Percentiles rank a stretch among this genome's conserved stretches.
These are phyloP conservation scores for Colletotrichum liaoningense DNA, from an alignment of 2,329 filamentous ascomycete genomes.

Conservation along the genomic window DNA sequence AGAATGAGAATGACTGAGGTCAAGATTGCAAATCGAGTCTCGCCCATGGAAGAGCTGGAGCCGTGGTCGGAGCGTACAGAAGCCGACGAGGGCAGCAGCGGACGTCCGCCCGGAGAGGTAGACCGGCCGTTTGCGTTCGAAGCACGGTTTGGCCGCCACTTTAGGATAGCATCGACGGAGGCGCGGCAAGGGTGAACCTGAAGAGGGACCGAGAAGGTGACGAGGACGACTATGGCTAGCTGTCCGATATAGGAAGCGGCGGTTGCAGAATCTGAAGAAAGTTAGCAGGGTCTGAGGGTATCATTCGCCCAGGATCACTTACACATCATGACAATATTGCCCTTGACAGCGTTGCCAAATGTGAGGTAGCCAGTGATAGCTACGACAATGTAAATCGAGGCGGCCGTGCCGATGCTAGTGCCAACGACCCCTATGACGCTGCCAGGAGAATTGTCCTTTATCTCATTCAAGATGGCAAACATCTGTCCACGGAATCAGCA, in stretches of 20 bases:
- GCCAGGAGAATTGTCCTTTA: slow-evolving; percentile 82
- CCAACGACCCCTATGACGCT: slow-evolving; percentile 83
- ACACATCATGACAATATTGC: slow-evolving; percentile 96
- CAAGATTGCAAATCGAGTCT: slow-evolving; percentile 88
- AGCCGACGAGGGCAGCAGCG: slow-evolving; percentile 52
- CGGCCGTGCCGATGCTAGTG: slow-evolving; percentile 89
- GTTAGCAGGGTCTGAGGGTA: slow-evolving; percentile 31
- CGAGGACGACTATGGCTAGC: slow-evolving; percentile 93
- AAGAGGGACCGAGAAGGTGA: slow-evolving; percentile 95
- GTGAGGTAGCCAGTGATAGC: slow-evolving; percentile 96
- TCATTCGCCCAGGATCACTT: slow-evolving; percentile 50
- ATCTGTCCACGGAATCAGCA: slow-evolving; percentile 69
- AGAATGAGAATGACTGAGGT: slow-evolving; percentile 87
- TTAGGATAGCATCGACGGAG: slow-evolving; percentile 93
- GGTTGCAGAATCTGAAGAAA: slow-evolving; percentile 70
- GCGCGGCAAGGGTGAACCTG: slow-evolving; percentile 97
- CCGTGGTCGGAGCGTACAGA: slow-evolving; percentile 62
- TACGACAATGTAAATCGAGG: slow-evolving; percentile 87
- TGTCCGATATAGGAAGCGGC: slow-evolving; percentile 91
- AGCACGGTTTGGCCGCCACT: slow-evolving; percentile 79
- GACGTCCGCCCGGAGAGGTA: slow-evolving; percentile 55
- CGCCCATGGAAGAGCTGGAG: slow-evolving; percentile 76
- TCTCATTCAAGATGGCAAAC: slow-evolving; percentile 98
- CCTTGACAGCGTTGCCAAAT: slow-evolving; percentile 88
- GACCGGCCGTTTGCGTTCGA: slow-evolving; percentile 51